Conservation (phyloP, 495 filamentous ascomycete genomes). For the Tuber indicum region DNA sequence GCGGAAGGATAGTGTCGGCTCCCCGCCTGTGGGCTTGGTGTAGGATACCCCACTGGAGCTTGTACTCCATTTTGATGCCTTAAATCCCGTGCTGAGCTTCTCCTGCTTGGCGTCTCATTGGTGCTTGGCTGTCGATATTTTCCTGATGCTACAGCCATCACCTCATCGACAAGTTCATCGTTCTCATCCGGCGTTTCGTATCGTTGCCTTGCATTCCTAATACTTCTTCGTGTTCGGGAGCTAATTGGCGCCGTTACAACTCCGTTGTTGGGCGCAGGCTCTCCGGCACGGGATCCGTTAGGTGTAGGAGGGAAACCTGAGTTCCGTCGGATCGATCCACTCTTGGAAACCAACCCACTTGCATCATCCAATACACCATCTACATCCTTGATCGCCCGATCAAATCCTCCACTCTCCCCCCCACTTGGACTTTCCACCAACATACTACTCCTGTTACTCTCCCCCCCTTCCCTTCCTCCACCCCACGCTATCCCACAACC, state of each 20-base stretch:
- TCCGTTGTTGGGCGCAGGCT: slow-evolving; percentile 71
- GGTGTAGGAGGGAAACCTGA: slow-evolving; percentile 51
- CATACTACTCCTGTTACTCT: slow-evolving; percentile 73
- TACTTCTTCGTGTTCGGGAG: slow-evolving; percentile 72
- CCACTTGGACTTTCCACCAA: slow-evolving; percentile 53
- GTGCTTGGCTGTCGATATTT: slow-evolving; percentile 61
- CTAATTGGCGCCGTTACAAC: slow-evolving; percentile 62
- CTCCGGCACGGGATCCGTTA: slow-evolving; percentile 52
- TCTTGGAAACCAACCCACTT: slow-evolving; percentile 27
- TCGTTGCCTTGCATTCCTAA: slow-evolving; percentile 68
- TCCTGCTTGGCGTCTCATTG: slow-evolving; percentile 26
- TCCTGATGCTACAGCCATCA: slow-evolving; percentile 48
- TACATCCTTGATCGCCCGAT: slow-evolving; percentile 68
- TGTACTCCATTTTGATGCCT: slow-evolving; percentile 56
- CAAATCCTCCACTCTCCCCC: slow-evolving; percentile 47
- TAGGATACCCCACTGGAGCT: slow-evolving; percentile 61
- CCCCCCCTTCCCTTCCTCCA: slow-evolving; percentile 59
- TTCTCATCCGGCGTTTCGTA: slow-evolving; percentile 97
- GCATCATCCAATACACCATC: slow-evolving; percentile 45
- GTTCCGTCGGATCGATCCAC: slow-evolving; percentile 51
- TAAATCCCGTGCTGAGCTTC: slow-evolving; percentile 32
- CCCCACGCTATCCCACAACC: slow-evolving; percentile 58
- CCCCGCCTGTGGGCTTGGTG: slow-evolving; percentile 54
- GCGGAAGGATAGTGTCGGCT: slow-evolving; percentile 47
- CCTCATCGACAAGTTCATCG: slow-evolving; percentile 90